These are phyloP conservation scores for Jasminum sambac DNA, from an alignment of 257 asterid genomes.

Conservation along the genomic window DNA sequence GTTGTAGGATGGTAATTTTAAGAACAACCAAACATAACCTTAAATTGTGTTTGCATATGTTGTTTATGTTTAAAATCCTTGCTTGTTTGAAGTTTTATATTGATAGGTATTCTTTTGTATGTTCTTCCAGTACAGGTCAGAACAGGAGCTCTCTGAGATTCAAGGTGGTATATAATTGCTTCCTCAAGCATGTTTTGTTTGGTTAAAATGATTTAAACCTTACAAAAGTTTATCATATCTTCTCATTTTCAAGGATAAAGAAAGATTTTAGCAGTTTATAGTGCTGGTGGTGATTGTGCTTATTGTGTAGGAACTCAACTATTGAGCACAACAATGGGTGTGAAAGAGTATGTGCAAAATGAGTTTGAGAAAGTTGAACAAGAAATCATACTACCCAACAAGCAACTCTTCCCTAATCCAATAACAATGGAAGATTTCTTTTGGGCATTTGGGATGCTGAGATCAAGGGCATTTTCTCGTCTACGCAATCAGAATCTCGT, in stretches of 20 bases:
- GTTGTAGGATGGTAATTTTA: neutral
- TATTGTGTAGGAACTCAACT: conserved; percentile 74
- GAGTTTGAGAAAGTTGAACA: conserved; percentile 69
- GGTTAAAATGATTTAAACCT: neutral
- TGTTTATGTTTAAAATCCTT: neutral
- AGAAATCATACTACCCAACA: conserved; percentile 75
- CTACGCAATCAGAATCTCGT: conserved; percentile 82
- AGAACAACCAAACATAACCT: neutral
- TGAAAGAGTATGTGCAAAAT: conserved; percentile 75
- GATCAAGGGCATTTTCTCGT: conserved; percentile 92
- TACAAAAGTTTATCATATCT: neutral
- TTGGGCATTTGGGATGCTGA: conserved; percentile 96
- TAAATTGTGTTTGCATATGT: neutral
- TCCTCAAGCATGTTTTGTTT: neutral
- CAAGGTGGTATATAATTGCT: conserved; percentile 53
- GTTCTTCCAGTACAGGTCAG: conserved; percentile 97
- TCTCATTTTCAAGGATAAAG: neutral
- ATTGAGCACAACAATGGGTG: conserved; percentile 79
- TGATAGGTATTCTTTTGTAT: conserved; percentile 43
- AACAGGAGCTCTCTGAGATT: conserved; percentile 96
- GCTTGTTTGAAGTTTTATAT: conserved; percentile 15
- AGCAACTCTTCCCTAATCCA: conserved; percentile 71
- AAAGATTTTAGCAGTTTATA: neutral
- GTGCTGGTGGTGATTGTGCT: neutral
- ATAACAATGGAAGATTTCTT: conserved; percentile 79